Evolutionary conservation across 768 basidiomycete genomes (phyloP).

Genomic region (Filobasidium floriforme): DNA sequence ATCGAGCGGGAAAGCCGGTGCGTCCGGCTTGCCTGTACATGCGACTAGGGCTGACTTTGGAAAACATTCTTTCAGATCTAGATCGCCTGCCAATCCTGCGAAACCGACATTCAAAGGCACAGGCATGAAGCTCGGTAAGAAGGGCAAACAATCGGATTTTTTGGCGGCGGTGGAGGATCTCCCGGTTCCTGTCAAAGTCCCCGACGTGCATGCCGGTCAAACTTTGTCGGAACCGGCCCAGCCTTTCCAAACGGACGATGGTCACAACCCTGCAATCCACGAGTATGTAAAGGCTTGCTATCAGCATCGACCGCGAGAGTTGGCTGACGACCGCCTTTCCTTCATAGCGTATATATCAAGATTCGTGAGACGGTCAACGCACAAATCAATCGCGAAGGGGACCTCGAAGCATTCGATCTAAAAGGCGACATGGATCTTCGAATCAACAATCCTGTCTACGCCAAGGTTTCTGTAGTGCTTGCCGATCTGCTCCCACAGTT

Average conservation of each 20-base stretch:
- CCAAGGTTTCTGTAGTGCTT: background rate
- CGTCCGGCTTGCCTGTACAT: conserved; percentile 24
- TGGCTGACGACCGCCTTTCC: background rate
- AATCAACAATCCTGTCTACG: conserved; percentile 47
- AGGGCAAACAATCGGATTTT: conserved; percentile 83
- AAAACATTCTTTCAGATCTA: background rate
- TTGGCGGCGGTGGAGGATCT: conserved; percentile 74
- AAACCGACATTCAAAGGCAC: conserved; percentile 78
- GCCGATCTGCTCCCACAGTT: background rate
- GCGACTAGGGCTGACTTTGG: conserved; percentile 1
- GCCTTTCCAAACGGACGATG: too few species aligned
- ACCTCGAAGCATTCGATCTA: conserved; percentile 78
- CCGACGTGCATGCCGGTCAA: too few species aligned
- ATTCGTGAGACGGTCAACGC: conserved; percentile 77
- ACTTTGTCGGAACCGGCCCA: too few species aligned
- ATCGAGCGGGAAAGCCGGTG: conserved; percentile 25
- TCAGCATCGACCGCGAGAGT: too few species aligned
- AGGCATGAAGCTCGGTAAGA: conserved; percentile 93
- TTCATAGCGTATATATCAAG: conserved; percentile 67
- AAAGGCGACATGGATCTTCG: conserved; percentile 91
- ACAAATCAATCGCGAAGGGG: conserved; percentile 79
- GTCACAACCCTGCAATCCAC: too few species aligned
- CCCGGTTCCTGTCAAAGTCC: conserved; percentile 3
- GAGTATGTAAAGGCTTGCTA: too few species aligned
- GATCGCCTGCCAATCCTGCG: conserved; percentile 19